Evolutionary conservation across 2,329 filamentous ascomycete species (phyloP).

Genomic region (Scedosporium minutisporum): DNA sequence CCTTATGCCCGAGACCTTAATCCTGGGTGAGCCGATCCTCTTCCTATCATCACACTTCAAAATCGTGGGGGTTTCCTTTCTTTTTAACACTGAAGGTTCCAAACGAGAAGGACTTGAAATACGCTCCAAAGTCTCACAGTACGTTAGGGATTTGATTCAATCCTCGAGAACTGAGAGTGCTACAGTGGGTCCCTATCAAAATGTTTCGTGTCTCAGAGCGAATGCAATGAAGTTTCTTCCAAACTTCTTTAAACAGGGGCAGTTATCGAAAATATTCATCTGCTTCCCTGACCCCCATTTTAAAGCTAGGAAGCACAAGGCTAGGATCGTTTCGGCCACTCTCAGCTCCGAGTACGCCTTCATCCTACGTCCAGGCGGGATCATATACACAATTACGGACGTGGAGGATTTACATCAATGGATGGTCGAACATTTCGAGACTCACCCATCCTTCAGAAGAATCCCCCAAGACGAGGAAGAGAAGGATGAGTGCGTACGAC

Average conservation of each 20-base stretch:
- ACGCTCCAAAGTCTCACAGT: conserved; percentile 79
- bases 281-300: conserved; percentile 99
- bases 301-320: conserved; percentile 95
- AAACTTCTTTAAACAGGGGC: conserved; percentile 79
- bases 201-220: conserved; percentile 77
- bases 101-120: conserved; percentile 72
- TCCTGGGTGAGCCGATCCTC: conserved; percentile 54
- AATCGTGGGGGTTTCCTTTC: no score
- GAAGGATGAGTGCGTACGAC: conserved; percentile 57
- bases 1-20: conserved; percentile 67
- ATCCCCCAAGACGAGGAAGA: conserved; percentile 59
- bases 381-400: conserved; percentile 94
- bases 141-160: conserved; percentile 77
- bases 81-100: neutral
- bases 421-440: conserved; percentile 82
- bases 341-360: conserved; percentile 92
- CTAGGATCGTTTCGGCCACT: conserved; percentile 80
- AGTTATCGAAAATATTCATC: conserved; percentile 87
- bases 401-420: conserved; percentile 88
- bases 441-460: conserved; percentile 69
- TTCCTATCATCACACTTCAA: neutral
- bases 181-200: conserved; percentile 58
- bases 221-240: conserved; percentile 99
- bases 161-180: conserved; percentile 62
- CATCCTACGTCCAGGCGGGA: conserved; percentile 69